These are phyloP conservation scores for Aspergillus uvarum DNA, from an alignment of 2,329 filamentous ascomycete genomes.

Conservation along the genomic window DNA sequence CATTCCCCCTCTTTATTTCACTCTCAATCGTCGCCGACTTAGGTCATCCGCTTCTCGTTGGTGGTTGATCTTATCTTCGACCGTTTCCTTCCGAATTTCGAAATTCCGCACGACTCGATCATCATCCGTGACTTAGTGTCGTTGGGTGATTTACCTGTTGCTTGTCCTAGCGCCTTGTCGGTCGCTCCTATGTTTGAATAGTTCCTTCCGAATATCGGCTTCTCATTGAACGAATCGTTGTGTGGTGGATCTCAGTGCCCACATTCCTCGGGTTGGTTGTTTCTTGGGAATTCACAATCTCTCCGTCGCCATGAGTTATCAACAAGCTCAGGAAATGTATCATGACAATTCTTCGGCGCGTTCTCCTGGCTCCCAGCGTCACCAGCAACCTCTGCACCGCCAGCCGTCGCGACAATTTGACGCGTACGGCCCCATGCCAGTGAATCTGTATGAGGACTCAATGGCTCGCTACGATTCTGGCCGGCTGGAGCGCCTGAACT, in stretches of 20 bases:
- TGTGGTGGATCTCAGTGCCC: conserved; percentile 32
- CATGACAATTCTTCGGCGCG: conserved; percentile 70
- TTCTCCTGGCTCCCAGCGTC: conserved; percentile 72
- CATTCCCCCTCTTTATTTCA: conserved; percentile 12
- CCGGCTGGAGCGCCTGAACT: conserved; percentile 57
- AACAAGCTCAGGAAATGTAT: conserved; percentile 54
- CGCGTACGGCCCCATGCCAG: conserved; percentile 64
- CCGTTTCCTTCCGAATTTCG: conserved; percentile 10
- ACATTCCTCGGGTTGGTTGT: conserved; percentile 31
- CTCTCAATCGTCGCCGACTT: background rate
- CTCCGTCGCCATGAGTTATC: conserved; percentile 37
- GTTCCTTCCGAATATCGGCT: conserved; percentile 22
- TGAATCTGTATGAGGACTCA: conserved; percentile 71
- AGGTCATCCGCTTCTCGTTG: conserved; percentile 12
- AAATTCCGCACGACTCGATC: conserved; percentile 13
- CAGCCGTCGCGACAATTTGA: conserved; percentile 79
- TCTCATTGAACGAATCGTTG: conserved; percentile 25
- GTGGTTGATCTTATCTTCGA: conserved; percentile 14
- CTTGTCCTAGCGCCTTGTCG: conserved; percentile 13
- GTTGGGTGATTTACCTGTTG: conserved; percentile 1
- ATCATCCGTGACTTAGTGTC: conserved; percentile 9
- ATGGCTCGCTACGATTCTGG: conserved; percentile 57
- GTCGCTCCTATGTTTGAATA: conserved; percentile 37
- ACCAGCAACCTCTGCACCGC: conserved; percentile 64
- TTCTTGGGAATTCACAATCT: conserved; percentile 26